These are phyloP conservation scores for Kwoniella newhampshirensis DNA, from an alignment of 768 basidiomycete species.

Conservation along the genomic window DNA sequence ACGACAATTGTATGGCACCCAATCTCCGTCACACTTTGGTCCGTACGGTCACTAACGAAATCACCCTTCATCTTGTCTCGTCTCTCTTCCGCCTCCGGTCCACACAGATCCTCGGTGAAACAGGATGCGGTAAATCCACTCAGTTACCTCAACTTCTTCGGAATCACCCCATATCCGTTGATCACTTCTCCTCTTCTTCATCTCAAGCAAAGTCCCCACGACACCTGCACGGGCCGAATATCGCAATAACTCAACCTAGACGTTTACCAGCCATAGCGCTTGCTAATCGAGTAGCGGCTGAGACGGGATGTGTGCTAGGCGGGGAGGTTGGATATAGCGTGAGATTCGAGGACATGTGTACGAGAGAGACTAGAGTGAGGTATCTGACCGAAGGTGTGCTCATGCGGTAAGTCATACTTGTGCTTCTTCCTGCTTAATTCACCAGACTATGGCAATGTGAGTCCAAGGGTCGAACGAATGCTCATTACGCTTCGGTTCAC, in stretches of 20 bases:
- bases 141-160: slow-evolving; percentile 50
- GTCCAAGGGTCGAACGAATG: background rate
- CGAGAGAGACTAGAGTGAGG: slow-evolving; percentile 36
- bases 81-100: no score
- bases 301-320: slow-evolving; percentile 47
- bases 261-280: slow-evolving; percentile 48
- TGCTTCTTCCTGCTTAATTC: no score
- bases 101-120: slow-evolving; percentile 50
- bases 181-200: slow-evolving; percentile 17
- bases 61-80: no score
- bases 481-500: background rate
- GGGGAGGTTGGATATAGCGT: slow-evolving; percentile 52
- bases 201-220: slow-evolving; percentile 3
- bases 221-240: slow-evolving; percentile 8
- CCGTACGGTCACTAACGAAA: no score
- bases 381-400: slow-evolving; percentile 52
- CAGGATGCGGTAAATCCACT: slow-evolving; percentile 53
- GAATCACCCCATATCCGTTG: slow-evolving; percentile 27
- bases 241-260: slow-evolving; percentile 51
- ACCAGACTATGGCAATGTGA: background rate
- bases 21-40: no score
- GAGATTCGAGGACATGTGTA: slow-evolving; percentile 47
- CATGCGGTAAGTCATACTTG: slow-evolving; percentile 49
- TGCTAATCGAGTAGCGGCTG: slow-evolving; percentile 44
- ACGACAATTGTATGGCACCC: slow-evolving; percentile 45